These are phyloP conservation scores for Starmera dryadoides DNA, from an alignment of 805 yeast species.

Conservation along the genomic window DNA sequence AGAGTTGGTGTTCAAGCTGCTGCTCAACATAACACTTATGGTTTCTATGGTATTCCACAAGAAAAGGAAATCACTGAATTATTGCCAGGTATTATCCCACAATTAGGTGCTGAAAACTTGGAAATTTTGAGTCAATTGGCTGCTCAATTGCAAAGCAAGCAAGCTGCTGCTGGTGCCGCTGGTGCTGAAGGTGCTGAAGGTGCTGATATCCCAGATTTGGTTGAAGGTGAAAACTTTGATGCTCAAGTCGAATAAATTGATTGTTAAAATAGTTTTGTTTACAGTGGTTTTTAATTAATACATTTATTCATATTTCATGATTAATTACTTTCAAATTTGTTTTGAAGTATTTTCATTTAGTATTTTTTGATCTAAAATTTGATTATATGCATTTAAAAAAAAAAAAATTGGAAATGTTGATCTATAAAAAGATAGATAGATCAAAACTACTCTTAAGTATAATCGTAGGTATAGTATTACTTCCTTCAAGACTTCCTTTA, in stretches of 20 bases:
- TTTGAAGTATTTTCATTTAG: no score
- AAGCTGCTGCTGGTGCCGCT: conserved; percentile 37
- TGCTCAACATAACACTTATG: conserved; percentile 83
- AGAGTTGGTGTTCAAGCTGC: conserved; percentile 96
- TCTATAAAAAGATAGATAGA: no score
- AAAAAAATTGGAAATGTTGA: no score
- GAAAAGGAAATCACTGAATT: conserved; percentile 88
- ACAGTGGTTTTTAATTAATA: background rate
- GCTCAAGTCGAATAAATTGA: conserved; percentile 35
- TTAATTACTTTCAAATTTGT: no score
- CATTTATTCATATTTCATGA: no score
- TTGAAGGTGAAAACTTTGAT: conserved; percentile 69
- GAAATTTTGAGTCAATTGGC: conserved; percentile 86
- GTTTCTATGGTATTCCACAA: conserved; percentile 92
- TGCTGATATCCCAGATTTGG: conserved; percentile 56
- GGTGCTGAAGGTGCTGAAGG: conserved; percentile 39
- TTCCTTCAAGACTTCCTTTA: no score
- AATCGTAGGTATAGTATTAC: no score
- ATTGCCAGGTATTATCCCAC: conserved; percentile 91
- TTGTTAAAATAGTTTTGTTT: background rate
- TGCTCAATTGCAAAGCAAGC: conserved; percentile 68
- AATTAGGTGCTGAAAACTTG: conserved; percentile 93
- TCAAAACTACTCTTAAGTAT: no score
- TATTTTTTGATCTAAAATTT: no score
- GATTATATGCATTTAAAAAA: no score